Evolutionary conservation across 768 basidiomycete genomes (phyloP).

Genomic region (Hygrophoropsis aurantiaca): DNA sequence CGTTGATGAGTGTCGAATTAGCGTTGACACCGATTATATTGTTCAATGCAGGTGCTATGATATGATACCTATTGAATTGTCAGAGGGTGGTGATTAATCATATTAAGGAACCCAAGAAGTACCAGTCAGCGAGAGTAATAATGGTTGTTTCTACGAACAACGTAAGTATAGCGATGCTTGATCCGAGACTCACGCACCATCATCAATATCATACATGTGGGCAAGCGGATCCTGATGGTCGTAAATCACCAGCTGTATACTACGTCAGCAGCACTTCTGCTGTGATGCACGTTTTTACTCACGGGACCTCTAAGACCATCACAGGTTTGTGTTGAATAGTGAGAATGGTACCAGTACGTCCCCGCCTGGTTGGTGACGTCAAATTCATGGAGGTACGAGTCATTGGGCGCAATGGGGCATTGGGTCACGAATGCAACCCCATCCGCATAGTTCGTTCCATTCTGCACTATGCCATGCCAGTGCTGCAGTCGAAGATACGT

Average conservation of each 20-base stretch:
- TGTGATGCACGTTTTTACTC: no score
- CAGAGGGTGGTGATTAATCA: background rate
- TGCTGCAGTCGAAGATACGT: conserved; percentile 34
- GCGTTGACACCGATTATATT: conserved; percentile 14
- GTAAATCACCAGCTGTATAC: conserved; percentile 34
- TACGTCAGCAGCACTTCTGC: no score
- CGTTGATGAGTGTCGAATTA: conserved; percentile 31
- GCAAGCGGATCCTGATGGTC: conserved; percentile 40
- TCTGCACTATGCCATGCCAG: conserved; percentile 56
- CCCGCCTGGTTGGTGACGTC: conserved; percentile 20
- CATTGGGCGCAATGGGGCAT: conserved; percentile 27
- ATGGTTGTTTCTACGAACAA: conserved; percentile 18
- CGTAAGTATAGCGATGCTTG: background rate
- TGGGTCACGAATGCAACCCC: conserved; percentile 40
- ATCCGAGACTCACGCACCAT: conserved; percentile 28
- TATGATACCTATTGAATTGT: conserved; percentile 19
- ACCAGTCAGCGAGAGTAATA: conserved; percentile 27
- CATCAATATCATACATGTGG: conserved; percentile 43
- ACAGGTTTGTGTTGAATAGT: conserved; percentile 38
- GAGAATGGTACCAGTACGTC: conserved; percentile 37
- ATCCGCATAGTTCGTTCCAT: conserved; percentile 43
- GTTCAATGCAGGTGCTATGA: conserved; percentile 14
- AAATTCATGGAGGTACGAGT: conserved; percentile 23
- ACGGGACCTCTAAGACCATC: conserved; percentile 37
- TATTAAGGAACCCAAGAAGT: background rate